Evolutionary conservation across 1,284 basidiomycete genomes (phyloP).

Genomic region (Coniferiporia sulphurascens): DNA sequence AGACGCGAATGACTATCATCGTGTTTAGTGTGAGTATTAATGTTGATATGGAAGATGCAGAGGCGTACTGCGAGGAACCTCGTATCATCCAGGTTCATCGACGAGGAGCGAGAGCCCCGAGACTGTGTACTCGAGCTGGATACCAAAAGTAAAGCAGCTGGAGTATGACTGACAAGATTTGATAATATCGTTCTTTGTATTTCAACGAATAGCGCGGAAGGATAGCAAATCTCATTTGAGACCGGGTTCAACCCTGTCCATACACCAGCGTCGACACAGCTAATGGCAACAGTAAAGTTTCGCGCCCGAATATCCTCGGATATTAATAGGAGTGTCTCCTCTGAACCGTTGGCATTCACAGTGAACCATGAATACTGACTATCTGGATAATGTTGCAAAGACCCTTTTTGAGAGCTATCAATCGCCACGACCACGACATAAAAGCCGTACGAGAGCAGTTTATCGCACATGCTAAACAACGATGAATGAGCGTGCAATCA

Average conservation of each 20-base stretch:
- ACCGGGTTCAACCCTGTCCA: not conserved
- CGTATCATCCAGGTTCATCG: not conserved
- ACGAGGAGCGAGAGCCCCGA: not conserved
- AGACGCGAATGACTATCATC: slow-evolving; percentile 5
- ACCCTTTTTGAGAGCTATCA: not conserved
- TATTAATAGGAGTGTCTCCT: not conserved
- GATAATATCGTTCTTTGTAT: slow-evolving; percentile 3
- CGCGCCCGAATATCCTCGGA: not conserved
- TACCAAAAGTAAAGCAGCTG: not conserved
- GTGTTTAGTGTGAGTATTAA: not conserved
- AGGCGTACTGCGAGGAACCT: not conserved
- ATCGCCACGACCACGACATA: slow-evolving; percentile 3
- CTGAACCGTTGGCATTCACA: not conserved
- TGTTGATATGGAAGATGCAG: not conserved
- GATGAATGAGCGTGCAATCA: not conserved
- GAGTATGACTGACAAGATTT: not conserved
- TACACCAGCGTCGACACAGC: not conserved
- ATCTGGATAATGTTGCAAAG: slow-evolving; percentile 2
- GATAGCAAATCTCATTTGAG: not conserved
- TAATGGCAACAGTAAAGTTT: not conserved
- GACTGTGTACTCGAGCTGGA: not conserved
- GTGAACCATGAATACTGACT: not conserved
- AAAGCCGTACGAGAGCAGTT: slow-evolving; percentile 10
- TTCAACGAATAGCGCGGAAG: slow-evolving; percentile 1
- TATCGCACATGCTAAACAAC: not conserved